These are phyloP conservation scores for Mucor irregularis DNA, from an alignment of 371 early-diverging fungal genomes.

Conservation along the genomic window DNA sequence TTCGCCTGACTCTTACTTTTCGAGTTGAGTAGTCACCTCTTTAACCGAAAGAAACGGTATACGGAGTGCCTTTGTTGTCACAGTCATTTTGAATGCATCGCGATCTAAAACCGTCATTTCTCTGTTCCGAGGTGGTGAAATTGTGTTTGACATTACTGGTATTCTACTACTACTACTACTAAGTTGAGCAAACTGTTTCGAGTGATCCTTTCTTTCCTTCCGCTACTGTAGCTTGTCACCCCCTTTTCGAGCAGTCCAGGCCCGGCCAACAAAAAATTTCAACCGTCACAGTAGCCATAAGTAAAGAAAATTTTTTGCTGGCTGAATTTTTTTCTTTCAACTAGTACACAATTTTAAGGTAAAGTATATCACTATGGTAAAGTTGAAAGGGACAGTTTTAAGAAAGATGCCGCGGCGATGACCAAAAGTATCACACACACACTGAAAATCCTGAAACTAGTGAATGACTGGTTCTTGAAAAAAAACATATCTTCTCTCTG, in stretches of 20 bases:
- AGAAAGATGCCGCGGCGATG: slow-evolving; percentile 7
- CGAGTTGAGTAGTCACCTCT: slow-evolving; percentile 47
- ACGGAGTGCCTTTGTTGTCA: slow-evolving; percentile 60
- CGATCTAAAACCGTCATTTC: slow-evolving; percentile 60
- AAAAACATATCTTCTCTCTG: slow-evolving; percentile 22
- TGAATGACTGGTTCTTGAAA: slow-evolving; percentile 14
- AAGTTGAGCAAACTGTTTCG: too few relatives aligned
- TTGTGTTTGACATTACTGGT: not conserved
- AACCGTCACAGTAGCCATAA: slow-evolving; percentile 1
- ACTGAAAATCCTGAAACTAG: slow-evolving; percentile 25
- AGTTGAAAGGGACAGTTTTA: not conserved
- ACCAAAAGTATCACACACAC: slow-evolving; percentile 25
- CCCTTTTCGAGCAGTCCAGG: not conserved
- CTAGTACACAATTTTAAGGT: not conserved
- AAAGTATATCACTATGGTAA: not conserved
- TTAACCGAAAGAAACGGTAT: slow-evolving; percentile 62
- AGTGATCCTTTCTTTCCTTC: too few relatives aligned
- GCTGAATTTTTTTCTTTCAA: not conserved
- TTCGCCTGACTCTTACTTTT: slow-evolving; percentile 51
- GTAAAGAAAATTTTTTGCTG: not conserved
- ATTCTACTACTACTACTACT: too few relatives aligned
- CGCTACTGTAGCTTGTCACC: too few relatives aligned
- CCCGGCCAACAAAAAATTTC: not conserved
- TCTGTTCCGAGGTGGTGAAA: slow-evolving; percentile 44
- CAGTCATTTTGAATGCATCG: slow-evolving; percentile 57